These are phyloP conservation scores for Arthrinium phaeospermum DNA, from an alignment of 2,329 filamentous ascomycete species.

Conservation along the genomic window DNA sequence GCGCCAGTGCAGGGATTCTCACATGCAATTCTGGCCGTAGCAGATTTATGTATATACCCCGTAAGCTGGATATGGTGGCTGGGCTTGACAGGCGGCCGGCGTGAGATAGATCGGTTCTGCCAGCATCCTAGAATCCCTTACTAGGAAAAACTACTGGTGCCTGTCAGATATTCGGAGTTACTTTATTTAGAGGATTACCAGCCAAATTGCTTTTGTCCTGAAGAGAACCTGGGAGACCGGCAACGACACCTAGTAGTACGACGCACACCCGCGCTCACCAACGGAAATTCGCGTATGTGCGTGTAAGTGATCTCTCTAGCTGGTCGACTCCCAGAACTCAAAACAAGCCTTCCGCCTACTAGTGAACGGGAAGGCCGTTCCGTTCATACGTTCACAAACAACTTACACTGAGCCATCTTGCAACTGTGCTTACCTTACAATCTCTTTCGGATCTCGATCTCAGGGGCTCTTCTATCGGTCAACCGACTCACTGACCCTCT, in stretches of 20 bases:
- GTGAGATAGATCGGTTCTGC: neutral
- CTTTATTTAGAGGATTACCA: neutral
- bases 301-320: conserved; percentile 10
- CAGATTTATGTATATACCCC: neutral
- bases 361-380: neutral
- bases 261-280: neutral
- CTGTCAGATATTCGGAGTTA: neutral
- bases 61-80: neutral
- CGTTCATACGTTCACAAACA: neutral
- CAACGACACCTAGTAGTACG: neutral
- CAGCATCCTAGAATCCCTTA: neutral
- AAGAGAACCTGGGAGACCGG: neutral
- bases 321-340: neutral
- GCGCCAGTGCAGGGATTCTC: neutral
- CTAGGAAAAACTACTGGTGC: neutral
- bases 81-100: neutral
- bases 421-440: neutral
- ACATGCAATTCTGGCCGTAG: neutral
- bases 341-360: neutral
- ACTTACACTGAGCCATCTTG: neutral
- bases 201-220: neutral
- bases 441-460: neutral
- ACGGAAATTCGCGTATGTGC: neutral
- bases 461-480: neutral
- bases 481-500: too few species aligned